Evolutionary conservation across 1,284 basidiomycete genomes (phyloP).

Genomic region (Kwoniella shivajii): DNA sequence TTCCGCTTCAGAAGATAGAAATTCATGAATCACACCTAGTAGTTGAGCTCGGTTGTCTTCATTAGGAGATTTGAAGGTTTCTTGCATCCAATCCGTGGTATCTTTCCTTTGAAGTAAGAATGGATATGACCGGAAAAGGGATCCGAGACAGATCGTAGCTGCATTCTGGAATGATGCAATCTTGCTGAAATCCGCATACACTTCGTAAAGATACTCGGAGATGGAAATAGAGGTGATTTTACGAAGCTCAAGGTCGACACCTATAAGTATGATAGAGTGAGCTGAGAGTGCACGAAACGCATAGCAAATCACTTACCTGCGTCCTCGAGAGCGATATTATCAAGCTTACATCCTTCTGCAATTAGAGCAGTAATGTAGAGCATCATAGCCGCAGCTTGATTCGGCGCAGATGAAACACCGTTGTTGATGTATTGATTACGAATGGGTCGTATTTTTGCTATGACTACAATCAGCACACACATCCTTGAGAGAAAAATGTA

Average conservation of each 20-base stretch:
- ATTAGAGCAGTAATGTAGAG: conserved; percentile 81
- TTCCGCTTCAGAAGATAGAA: conserved; percentile 74
- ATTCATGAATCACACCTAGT: conserved; percentile 86
- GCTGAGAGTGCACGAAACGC: neutral
- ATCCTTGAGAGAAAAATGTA: no score
- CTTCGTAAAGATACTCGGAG: conserved; percentile 76
- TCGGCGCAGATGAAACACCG: conserved; percentile 1
- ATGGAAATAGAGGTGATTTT: conserved; percentile 56
- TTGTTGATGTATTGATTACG: conserved; percentile 15
- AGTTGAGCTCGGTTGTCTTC: conserved; percentile 72
- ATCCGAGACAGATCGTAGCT: conserved; percentile 76
- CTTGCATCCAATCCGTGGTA: conserved; percentile 84
- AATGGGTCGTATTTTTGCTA: conserved; percentile 29
- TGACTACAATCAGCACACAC: neutral
- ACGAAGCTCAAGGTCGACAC: conserved; percentile 16
- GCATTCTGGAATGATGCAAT: conserved; percentile 36
- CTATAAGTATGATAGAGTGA: conserved; percentile 1
- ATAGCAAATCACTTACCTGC: conserved; percentile 48
- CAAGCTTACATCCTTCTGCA: conserved; percentile 86
- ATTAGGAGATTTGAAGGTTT: conserved; percentile 71
- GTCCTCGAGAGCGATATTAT: conserved; percentile 66
- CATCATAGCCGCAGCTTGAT: conserved; percentile 57
- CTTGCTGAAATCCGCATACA: conserved; percentile 60
- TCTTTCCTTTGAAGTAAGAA: conserved; percentile 77
- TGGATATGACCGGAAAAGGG: conserved; percentile 88